Percentiles rank a stretch among this genome's conserved stretches.
phyloP scores from a whole-genome alignment of 2,329 filamentous ascomycete species.

The Nigrospora oryzae region DNA sequence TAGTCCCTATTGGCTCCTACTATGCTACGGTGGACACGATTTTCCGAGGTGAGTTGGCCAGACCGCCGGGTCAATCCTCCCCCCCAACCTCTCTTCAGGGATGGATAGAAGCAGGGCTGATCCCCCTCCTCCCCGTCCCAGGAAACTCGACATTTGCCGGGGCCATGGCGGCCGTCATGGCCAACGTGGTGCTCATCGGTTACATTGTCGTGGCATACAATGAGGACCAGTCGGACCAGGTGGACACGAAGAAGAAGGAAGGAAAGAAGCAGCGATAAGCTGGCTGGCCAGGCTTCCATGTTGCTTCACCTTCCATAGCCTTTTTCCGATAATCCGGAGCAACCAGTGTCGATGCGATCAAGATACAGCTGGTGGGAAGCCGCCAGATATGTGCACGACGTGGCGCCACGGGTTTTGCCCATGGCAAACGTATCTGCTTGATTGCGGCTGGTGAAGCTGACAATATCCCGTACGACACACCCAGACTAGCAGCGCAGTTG shows the following conservation, averaged over 20 bases:
- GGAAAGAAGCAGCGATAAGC: constrained; percentile 34
- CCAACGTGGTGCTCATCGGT: constrained; percentile 83
- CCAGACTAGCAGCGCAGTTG: too few relatives aligned
- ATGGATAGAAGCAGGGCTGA: constrained; percentile 23
- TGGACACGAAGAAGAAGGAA: constrained; percentile 32
- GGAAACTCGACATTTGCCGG: constrained; percentile 87
- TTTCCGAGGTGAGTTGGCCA: constrained; percentile 57
- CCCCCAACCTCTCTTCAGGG: constrained; percentile 39
- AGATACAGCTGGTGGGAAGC: too few relatives aligned
- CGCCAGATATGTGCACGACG: too few relatives aligned
- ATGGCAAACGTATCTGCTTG: too few relatives aligned
- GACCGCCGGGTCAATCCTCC: neutral
- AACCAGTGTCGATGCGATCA: too few relatives aligned
- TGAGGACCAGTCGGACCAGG: constrained; percentile 59
- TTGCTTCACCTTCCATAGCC: too few relatives aligned
- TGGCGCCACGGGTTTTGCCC: too few relatives aligned
- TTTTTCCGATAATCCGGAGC: too few relatives aligned
- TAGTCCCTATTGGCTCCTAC: constrained; percentile 79
- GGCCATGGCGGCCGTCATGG: constrained; percentile 75
- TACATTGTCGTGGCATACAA: constrained; percentile 88
- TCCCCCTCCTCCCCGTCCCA: constrained; percentile 23
- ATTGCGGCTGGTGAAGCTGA: too few relatives aligned
- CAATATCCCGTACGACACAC: too few relatives aligned
- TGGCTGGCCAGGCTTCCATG: neutral
- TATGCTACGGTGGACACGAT: constrained; percentile 70